Evolutionary conservation across 2,329 filamentous ascomycete genomes (phyloP).

Genomic region (Nigrograna mackinnonii): DNA sequence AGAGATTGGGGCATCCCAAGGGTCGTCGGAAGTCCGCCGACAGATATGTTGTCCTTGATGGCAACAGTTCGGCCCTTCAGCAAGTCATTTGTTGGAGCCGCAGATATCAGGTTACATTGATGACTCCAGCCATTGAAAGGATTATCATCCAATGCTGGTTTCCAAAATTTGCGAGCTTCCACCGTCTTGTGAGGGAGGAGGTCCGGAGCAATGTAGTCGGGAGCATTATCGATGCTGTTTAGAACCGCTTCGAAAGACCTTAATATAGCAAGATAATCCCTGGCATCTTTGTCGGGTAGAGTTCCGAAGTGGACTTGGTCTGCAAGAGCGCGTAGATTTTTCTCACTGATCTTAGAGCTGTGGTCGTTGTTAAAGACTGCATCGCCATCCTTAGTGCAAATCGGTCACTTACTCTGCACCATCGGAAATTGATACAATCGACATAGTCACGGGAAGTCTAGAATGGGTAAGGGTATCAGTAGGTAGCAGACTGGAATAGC

Average conservation of each 20-base stretch:
- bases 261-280: neutral
- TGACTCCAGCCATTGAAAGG: constrained; percentile 28
- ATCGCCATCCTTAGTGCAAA: too few species aligned
- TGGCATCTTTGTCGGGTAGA: neutral
- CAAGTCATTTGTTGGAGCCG: constrained; percentile 5
- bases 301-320: neutral
- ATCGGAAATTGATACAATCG: too few species aligned
- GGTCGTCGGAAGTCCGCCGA: constrained; percentile 49
- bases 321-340: neutral
- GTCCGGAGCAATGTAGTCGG: neutral
- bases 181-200: neutral
- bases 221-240: neutral
- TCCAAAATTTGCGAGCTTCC: neutral
- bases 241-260: neutral
- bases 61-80: constrained; percentile 39
- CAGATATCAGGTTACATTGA: constrained; percentile 10
- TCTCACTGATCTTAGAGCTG: neutral
- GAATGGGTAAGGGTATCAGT: too few species aligned
- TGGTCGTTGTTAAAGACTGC: too few species aligned
- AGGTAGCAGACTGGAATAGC: too few species aligned
- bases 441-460: too few species aligned
- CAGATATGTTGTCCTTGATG: constrained; percentile 54
- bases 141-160: constrained; percentile 46
- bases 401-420: too few species aligned
- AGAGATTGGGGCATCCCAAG: constrained; percentile 45